Evolutionary conservation across 208 protist genomes (phyloP).

Genomic region (Leishmania mexicana): DNA sequence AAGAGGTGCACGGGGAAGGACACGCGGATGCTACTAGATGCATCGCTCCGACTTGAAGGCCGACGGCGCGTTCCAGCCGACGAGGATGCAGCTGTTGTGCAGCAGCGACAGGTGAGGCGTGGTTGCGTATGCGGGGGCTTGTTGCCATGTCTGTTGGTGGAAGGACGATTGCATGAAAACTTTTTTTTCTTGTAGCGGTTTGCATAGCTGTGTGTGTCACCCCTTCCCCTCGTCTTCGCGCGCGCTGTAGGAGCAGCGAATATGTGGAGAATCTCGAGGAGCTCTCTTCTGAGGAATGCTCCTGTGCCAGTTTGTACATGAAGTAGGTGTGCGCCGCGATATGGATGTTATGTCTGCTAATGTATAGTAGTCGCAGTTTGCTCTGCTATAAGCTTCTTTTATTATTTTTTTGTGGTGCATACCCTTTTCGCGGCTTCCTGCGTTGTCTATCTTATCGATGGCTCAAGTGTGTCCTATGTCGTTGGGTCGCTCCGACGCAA

Average conservation of each 20-base stretch:
- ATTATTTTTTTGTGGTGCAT: not conserved
- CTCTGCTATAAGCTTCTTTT: not conserved
- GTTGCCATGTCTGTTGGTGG: too few species aligned
- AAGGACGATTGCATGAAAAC: too few species aligned
- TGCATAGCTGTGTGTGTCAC: too few species aligned
- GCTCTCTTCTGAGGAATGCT: not conserved
- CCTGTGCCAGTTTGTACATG: not conserved
- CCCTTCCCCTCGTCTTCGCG: not conserved
- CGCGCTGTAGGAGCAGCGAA: too few species aligned
- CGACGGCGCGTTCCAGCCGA: too few species aligned
- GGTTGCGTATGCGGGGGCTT: too few species aligned
- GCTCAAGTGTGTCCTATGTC: not conserved
- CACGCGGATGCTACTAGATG: too few species aligned
- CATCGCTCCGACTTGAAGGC: too few species aligned
- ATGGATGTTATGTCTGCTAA: not conserved
- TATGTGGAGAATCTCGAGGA: not conserved
- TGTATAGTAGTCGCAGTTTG: not conserved
- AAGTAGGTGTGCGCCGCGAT: not conserved
- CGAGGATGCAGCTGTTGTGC: too few species aligned
- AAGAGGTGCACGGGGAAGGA: too few species aligned
- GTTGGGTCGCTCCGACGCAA: not conserved
- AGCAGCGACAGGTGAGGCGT: too few species aligned
- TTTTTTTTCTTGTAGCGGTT: too few species aligned
- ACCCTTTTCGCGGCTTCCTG: not conserved
- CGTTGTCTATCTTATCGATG: not conserved